Evolutionary conservation across 768 basidiomycete genomes (phyloP), one percentile per base, ranked within the genome.

Genomic region (Neoboletus subvelutipes): DNA sequence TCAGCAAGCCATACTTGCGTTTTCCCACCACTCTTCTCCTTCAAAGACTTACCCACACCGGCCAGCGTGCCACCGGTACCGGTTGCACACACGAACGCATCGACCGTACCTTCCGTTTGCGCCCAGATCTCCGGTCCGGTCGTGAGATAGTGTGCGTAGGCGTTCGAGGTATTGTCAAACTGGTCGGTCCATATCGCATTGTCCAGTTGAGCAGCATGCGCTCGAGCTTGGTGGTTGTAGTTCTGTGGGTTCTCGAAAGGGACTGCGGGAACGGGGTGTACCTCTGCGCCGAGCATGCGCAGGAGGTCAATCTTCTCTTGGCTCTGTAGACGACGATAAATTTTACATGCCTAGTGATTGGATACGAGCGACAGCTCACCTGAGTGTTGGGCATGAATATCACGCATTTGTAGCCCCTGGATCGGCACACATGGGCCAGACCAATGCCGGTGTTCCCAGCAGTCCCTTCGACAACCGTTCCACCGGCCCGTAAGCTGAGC

Each of bases 321-420:
- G 70, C 90, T 94, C 89, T 97, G 66, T 31, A 4, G 18, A 29
- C 17, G 22, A n/a, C 28, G 43, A n/a, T 24, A 2, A 17, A 7
- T 17, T 5, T 36, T 28, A 36, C 18, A 28, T 13, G 26, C 4
- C 39, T 3, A 17, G 36, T 2, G 18, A 20, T 2, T 17, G n/a
- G 49, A 36, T 2, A 42, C 6, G n/a, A 13, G 4, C 1, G n/a
- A 39, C 13, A 22, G 52, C 75, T 41, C 53, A 85, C 90, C 81
- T 97, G 91, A 5, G 88, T 93, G 71, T 97, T 79, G 31, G 96
- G 96, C 96, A 99, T 98, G 82, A 92, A 99, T 67, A 99, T 99
- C 11, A 99, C 96, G 72, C 97, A 98, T 71, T 87, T 91, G 79
- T 99, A 98, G 3, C 97, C 95, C 64, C 79, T 84, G 8, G 92